Evolutionary conservation across 2,329 filamentous ascomycete species (phyloP).

Genomic region (Nannizzia gypsea): DNA sequence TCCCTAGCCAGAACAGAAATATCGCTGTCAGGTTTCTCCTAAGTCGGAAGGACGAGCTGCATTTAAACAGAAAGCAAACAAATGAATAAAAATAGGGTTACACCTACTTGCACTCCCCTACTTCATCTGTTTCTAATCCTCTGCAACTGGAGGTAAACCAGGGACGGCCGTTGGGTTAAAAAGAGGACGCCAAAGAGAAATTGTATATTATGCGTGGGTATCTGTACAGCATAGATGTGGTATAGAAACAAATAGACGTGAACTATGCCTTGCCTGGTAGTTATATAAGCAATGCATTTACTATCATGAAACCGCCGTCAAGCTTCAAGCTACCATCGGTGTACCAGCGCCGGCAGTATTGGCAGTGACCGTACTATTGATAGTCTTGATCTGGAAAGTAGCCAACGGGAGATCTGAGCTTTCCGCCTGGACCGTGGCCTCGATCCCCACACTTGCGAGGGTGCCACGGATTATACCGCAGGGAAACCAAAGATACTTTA

Average conservation of each 20-base stretch:
- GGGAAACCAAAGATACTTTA: conserved; percentile 84
- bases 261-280: background rate
- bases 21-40: background rate
- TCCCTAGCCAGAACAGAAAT: background rate
- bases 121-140: background rate
- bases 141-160: background rate
- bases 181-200: background rate
- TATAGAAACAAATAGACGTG: background rate
- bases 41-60: background rate
- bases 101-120: background rate
- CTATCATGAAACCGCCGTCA: background rate
- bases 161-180: background rate
- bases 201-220: background rate
- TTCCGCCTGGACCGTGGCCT: conserved; percentile 83
- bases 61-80: background rate
- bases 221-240: background rate
- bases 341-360: background rate
- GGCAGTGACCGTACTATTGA: background rate
- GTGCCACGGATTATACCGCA: conserved; percentile 85
- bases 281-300: background rate
- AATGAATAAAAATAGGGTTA: background rate
- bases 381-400: conserved; percentile 89
- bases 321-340: background rate
- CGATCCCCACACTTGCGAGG: conserved; percentile 82
- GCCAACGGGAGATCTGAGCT: conserved; percentile 74